Percentiles rank a stretch among this genome's conserved stretches.
Evolutionary conservation across 129 eudicot species (phyloP).

Genomic region (Flaveria sonorensis): DNA sequence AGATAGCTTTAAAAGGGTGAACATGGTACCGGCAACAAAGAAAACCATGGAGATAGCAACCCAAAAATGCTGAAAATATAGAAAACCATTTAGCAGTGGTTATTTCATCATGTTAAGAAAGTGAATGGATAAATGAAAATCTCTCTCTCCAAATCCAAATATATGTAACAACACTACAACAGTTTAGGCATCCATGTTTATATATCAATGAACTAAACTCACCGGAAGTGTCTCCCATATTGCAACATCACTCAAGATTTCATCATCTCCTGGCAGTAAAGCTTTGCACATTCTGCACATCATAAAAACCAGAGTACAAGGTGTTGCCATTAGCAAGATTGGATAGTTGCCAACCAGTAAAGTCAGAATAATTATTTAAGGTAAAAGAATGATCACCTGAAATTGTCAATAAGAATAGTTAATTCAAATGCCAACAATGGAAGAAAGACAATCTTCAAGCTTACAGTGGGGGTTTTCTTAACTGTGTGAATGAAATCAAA

Average conservation of each 20-base stretch:
- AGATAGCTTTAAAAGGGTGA: constrained; percentile 71
- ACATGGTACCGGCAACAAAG: constrained; percentile 74
- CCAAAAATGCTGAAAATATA: constrained; percentile 68
- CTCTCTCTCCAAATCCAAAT: not conserved
- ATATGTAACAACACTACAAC: too few relatives aligned
- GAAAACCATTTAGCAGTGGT: constrained; percentile 26
- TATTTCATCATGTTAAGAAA: constrained; percentile 17
- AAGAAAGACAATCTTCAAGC: constrained; percentile 75
- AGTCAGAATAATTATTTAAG: not conserved
- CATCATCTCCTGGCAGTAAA: constrained; percentile 73
- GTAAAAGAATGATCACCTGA: constrained; percentile 52
- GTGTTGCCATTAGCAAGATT: constrained; percentile 19
- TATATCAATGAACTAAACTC: constrained; percentile 28
- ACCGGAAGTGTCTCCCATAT: constrained; percentile 95
- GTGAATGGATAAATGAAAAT: not conserved
- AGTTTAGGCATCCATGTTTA: not conserved
- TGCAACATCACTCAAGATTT: constrained; percentile 48
- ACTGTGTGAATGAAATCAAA: constrained; percentile 41
- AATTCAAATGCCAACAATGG: constrained; percentile 75
- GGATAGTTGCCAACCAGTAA: not conserved
- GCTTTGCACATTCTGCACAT: constrained; percentile 85
- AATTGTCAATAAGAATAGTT: constrained; percentile 67
- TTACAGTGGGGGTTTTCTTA: constrained; percentile 46
- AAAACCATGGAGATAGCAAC: constrained; percentile 92
- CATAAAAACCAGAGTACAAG: constrained; percentile 2